Base-by-base conservation (phyloP, 768 basidiomycete species). In the Leccinum barrowsii region DNA sequence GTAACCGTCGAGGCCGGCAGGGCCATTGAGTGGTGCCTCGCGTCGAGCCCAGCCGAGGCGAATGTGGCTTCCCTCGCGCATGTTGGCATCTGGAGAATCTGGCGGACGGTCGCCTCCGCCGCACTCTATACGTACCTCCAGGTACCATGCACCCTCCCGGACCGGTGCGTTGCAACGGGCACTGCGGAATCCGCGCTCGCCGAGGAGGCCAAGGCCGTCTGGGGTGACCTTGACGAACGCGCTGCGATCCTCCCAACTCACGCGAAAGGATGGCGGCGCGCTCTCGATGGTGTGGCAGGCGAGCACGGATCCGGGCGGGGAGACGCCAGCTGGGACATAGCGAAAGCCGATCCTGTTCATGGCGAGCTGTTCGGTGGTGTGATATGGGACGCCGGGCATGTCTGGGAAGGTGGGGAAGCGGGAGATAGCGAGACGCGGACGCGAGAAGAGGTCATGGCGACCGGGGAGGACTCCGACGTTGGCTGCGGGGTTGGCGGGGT, bases 1-100 rank as follows among this genome's bases (percentile, higher is more conserved):
- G 72, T 98, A 98, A 2, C 89, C 95, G 66, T 99, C 97, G 11
- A 95, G 75, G 0, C 97, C 97, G 15, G 86, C 94, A 0, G 97
- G 97, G 0, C 85, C 93, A 63, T 97, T 96, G 46, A 98, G 77
- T n/a, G 90, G 86, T 7, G 94, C 90, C 73, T 99, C 97, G 56
- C 97, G 80, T 40, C 97, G 78, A 3, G 85, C 96, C 86, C 93
- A 96, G 1, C 97, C 97, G 1, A 98, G 74, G 17, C 97, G 79
- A 35, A 98, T 88, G 74, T 98, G 88, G 54, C 90, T 83, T 24
- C 88, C 91, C 69, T 89, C 85, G 8, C 74, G 72, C 66, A 76
- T 73, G 50, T 78, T 75, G 61, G 76, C 76, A 2, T 84, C 86
- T 22, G 74, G 67, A 30, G 69, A 68, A 42, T 74, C 69, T 24